Base-by-base conservation (phyloP, 73 alveolate genomes). In the Paramecium pentaurelia region DNA sequence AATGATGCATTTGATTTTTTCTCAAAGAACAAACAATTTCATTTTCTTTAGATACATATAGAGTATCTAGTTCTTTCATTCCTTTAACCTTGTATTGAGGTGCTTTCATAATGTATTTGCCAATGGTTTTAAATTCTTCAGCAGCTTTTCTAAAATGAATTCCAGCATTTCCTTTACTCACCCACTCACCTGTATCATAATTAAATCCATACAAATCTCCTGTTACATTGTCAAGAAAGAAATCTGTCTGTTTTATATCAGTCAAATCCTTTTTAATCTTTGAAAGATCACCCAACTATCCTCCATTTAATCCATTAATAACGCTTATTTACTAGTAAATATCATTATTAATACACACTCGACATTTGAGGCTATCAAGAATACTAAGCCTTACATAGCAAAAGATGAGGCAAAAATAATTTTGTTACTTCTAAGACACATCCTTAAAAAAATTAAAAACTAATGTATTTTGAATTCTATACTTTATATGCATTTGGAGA, bases 81-180 rank as follows among this genome's bases (percentile, higher is more conserved):
- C 60, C 42, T 37, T 49, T 54, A 58, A 32, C 88, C 32, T 58
- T 18, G 28, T 87, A 87, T 59, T 60, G 80, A 37, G 86, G 70
- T 20, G 86, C 93, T 25, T 87, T 87, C 86, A 87, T 64, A 4
- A 87, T 87, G 40, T 64, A 87, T 68, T 87, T 87, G 1, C 93
- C 93, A 25, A 87, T 73, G 6, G 93, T 64, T 87, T 87, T 49
- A 68, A 87, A 87, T 87, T 87, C 93, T 68, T 87, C 60, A 37
- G 93, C 93, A 64, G 93, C 84, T 64, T 86, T 87, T 27, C 93
- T 87, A 20, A 96, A 95, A 90, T 98, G 99, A 71, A 98, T 75
- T 32, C 99, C 99, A 60, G 95, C 95, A 94, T 98, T 98, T 86
- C 98, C 98, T 40, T 92, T 75, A 25, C 99, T 98, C 11, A 94